phyloP scores from a whole-genome alignment of 345 rosid genomes.

The Microcos paniculata region DNA sequence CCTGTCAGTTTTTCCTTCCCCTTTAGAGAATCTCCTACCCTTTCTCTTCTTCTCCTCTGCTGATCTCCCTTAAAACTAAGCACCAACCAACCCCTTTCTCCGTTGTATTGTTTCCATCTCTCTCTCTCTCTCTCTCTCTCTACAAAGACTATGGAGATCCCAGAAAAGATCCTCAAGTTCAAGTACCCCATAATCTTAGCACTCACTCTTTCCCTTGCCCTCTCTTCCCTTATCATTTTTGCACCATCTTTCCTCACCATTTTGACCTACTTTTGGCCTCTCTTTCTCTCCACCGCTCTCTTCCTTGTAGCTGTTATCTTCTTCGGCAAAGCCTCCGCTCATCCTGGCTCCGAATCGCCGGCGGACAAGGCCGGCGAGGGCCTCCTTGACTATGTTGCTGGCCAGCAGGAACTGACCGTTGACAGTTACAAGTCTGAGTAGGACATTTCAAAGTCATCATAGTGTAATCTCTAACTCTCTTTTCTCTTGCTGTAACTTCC shows the following conservation, averaged over 20 bases:
- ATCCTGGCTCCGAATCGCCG: constrained; percentile 35
- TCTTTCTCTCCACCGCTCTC: constrained; percentile 83
- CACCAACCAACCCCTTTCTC: not conserved
- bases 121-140: not conserved
- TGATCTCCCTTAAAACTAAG: constrained; percentile 13
- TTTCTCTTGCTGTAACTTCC: not conserved
- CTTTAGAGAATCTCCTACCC: not conserved
- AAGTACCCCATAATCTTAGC: constrained; percentile 50
- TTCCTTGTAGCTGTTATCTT: constrained; percentile 70
- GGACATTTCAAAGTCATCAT: not conserved
- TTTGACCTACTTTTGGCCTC: constrained; percentile 85
- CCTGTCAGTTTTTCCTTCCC: not conserved
- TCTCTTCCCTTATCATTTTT: constrained; percentile 20
- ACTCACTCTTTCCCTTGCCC: constrained; percentile 21
- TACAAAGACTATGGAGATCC: constrained; percentile 49
- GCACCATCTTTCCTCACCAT: constrained; percentile 77
- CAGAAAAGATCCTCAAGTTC: constrained; percentile 51
- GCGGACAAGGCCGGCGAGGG: constrained; percentile 55
- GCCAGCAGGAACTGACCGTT: constrained; percentile 42
- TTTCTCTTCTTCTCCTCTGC: not conserved
- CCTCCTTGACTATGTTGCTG: constrained; percentile 79
- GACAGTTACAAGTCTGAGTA: constrained; percentile 22
- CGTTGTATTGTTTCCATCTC: too few species aligned
- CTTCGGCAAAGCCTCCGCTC: constrained; percentile 54
- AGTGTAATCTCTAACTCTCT: constrained; percentile 14